Percentiles rank a stretch among this genome's conserved stretches.
Evolutionary conservation across 352 stramenopile genomes (phyloP).

Genomic region (Pythium sp.): DNA sequence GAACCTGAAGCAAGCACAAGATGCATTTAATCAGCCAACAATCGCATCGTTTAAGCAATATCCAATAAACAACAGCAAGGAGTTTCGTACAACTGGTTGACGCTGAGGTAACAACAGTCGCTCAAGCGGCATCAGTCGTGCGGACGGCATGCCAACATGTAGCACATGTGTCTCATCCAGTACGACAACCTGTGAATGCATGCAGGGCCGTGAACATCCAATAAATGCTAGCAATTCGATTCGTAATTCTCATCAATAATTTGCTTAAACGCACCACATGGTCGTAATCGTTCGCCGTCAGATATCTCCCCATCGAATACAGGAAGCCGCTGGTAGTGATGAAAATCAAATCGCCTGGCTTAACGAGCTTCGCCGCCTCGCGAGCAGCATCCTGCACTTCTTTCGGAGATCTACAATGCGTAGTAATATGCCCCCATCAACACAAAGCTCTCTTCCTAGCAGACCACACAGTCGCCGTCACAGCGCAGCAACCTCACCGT

Average conservation of each 20-base stretch:
- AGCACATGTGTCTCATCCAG: conserved; percentile 60
- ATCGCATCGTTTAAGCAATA: not conserved
- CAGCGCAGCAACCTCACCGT: conserved; percentile 22
- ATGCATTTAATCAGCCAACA: not conserved
- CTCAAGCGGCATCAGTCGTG: conserved; percentile 59
- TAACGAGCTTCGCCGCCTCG: conserved; percentile 57
- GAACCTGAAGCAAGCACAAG: conserved; percentile 33
- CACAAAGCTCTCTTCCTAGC: not conserved
- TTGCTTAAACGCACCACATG: conserved; percentile 41
- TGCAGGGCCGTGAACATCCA: not conserved
- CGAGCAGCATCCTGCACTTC: conserved; percentile 55
- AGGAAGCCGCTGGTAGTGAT: conserved; percentile 73
- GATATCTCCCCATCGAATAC: conserved; percentile 59
- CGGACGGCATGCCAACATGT: conserved; percentile 58
- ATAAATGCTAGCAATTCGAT: not conserved
- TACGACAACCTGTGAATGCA: conserved; percentile 44
- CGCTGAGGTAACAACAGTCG: conserved; percentile 61
- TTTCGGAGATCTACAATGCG: conserved; percentile 39
- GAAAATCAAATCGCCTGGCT: conserved; percentile 76
- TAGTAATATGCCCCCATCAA: not conserved
- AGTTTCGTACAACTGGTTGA: conserved; percentile 55
- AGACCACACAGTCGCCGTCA: not conserved
- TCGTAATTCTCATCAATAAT: not conserved
- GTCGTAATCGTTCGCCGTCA: conserved; percentile 70
- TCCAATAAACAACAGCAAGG: not conserved